Base-by-base conservation (phyloP, 1,139 yeast genomes). In the Blastobotrys arbuscula region DNA sequence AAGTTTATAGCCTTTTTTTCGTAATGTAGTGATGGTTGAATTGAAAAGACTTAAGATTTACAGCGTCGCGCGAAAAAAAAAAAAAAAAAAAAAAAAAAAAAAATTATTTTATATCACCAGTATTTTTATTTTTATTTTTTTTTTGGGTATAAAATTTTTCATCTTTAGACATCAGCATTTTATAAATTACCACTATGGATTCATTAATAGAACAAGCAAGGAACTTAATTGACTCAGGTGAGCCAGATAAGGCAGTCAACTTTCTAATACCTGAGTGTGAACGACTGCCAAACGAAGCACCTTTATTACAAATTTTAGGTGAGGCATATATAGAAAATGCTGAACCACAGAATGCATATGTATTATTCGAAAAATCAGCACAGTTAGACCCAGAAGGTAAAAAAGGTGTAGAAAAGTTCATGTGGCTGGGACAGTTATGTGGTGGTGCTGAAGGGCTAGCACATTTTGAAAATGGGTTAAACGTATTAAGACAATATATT, bases 371-470 rank as follows among this genome's bases (percentile, higher is more conserved):
- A n/a, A 70, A 69, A 47, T 82, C 90, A 1, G 82, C 92, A 52
- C 77, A 78, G 55, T 55, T 83, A 46, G 97, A 90, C 64, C 81
- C 86, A 5, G 66, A 71, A 1, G 96, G 86, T 1, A 59, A 67
- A 44, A 24, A 21, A n/a, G 95, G 92, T 1, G 72, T 77, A 37
- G 96, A 87, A 62, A 90, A 90, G 68, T 90, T 85, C 63, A 75
- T 92, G 50, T 88, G 92, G 68, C 71, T 90, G 56, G 99, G 97
- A 1, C 98, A 92, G 68, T 79, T 92, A 48, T 73, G 83, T 30
- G 97, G 97, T 35, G 96, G 95, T 30, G 57, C 58, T 26, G 87
- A 82, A 56, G 97, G 97, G 10, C 64, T 87, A 30, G 66, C 71
- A n/a, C 74, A 77, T 60, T 75, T 85, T 53, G 78, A 80, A 55